These are phyloP conservation scores for Vitellaria paradoxa DNA, from an alignment of 179 eudicot species.

Conservation along the genomic window DNA sequence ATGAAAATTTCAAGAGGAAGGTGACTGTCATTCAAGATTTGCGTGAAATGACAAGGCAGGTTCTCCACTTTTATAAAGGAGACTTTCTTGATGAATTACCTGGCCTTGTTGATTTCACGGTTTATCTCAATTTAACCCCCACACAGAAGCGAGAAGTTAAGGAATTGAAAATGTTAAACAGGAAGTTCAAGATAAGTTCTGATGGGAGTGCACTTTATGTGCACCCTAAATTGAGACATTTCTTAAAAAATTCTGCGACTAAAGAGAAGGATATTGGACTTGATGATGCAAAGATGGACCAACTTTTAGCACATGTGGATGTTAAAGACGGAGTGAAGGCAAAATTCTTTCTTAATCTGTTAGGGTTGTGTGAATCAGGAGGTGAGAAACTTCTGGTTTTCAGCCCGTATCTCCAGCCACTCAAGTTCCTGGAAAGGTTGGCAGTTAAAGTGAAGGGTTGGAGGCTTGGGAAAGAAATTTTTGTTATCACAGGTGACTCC, in stretches of 20 bases:
- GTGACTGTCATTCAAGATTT: conserved; percentile 54
- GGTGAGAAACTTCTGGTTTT: conserved; percentile 81
- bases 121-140: conserved; percentile 55
- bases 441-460: conserved; percentile 51
- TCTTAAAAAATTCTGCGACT: conserved; percentile 30
- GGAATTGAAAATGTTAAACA: conserved; percentile 40
- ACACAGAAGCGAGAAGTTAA: conserved; percentile 47
- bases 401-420: conserved; percentile 72
- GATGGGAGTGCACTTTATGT: conserved; percentile 55
- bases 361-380: conserved; percentile 60
- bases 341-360: conserved; percentile 66
- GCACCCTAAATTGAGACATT: conserved; percentile 54
- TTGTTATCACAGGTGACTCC: conserved; percentile 71
- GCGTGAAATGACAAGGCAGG: conserved; percentile 79
- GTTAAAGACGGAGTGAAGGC: conserved; percentile 76
- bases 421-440: conserved; percentile 72
- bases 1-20: conserved; percentile 49
- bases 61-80: conserved; percentile 50
- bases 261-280: conserved; percentile 29
- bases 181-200: conserved; percentile 52
- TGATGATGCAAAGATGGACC: conserved; percentile 45
- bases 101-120: conserved; percentile 75
- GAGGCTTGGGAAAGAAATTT: conserved; percentile 59
- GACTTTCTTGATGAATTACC: conserved; percentile 81
- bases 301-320: conserved; percentile 42